Base-by-base conservation (phyloP, 805 yeast species). In the Candida maltosa region DNA sequence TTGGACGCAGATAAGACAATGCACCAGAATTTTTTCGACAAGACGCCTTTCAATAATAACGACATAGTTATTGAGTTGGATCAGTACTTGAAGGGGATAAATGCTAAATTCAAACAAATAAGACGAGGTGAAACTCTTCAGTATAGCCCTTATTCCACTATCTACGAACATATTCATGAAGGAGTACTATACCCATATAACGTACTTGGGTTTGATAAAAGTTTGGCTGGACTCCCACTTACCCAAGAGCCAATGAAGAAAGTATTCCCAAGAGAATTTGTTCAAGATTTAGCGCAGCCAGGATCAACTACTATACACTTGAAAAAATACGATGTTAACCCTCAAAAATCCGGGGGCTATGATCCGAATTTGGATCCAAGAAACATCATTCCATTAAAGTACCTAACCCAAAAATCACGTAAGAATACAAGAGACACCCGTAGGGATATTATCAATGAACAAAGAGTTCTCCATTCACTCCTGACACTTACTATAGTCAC, bases 151-250 rank as follows among this genome's bases (percentile, higher is more conserved):
- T 18, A 30, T 15, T 25, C 25, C 18, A 24, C 28, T 16, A 9
- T 28, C 9, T 19, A 24, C 27, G 37, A 29, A 24, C 6, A 19
- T 19, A 23, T 27, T 14, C 31, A 29, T 28, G 29, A 27, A 7
- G 23, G 21, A 22, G 12, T 29, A 8, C 16, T 24, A 5, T n/a
- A 16, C 29, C 62, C 63, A 8, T 65, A 65, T 42, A 64, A 66
- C 44, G 69, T 65, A 6, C 47, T 63, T 3, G 73, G 73, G 4
- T 64, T 64, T 44, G 73, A 67, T 45, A 48, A 60, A 32, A 51
- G 61, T 17, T 43, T 65, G 20, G 49, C 59, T 18, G 73, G 73
- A 2, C 47, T 63, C 19, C 73, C 73, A 2, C 40, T 66, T 20
- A n/a, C 33, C 10, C 8, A 12, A 22, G 53, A 49, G 11, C 37